Evolutionary conservation across 208 protist genomes (phyloP).

Genomic region (Crithidia fasciculata): DNA sequence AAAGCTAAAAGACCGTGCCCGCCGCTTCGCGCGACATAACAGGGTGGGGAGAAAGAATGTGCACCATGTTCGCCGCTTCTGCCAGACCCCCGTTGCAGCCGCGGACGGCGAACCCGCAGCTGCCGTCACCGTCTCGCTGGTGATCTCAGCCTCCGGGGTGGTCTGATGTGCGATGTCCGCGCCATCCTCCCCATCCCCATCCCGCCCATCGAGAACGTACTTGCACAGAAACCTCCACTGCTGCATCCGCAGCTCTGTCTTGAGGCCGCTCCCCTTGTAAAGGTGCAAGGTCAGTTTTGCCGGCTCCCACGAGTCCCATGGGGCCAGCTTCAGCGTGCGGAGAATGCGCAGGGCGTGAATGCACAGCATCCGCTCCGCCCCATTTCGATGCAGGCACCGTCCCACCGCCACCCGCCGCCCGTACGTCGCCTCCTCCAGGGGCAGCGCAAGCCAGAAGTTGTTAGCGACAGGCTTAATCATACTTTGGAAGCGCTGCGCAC

Average conservation of each 20-base stretch:
- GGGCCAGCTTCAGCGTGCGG: conserved; percentile 35
- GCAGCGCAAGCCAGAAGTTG: conserved; percentile 76
- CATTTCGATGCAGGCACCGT: conserved; percentile 51
- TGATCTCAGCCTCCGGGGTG: conserved; percentile 10
- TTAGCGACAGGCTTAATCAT: conserved; percentile 37
- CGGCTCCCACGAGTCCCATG: conserved; percentile 41
- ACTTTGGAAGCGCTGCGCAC: conserved; percentile 43
- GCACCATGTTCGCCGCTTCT: not conserved
- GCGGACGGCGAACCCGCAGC: not conserved
- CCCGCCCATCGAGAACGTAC: conserved; percentile 3
- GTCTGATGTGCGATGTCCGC: not conserved
- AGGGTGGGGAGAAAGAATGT: conserved; percentile 29
- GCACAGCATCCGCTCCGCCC: conserved; percentile 57
- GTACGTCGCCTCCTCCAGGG: conserved; percentile 44
- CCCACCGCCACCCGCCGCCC: conserved; percentile 58
- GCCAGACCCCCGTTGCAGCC: not conserved
- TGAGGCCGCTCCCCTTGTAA: conserved; percentile 18
- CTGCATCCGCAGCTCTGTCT: not conserved
- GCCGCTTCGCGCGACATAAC: conserved; percentile 33
- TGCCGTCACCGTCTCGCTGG: not conserved
- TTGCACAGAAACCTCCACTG: conserved; percentile 24
- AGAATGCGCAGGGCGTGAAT: conserved; percentile 72
- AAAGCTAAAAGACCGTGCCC: conserved; percentile 3
- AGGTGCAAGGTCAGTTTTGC: conserved; percentile 14
- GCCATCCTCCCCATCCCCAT: not conserved